Percentiles rank a stretch among this genome's conserved stretches.
These are phyloP conservation scores for Fusarium avenaceum DNA, from an alignment of 2,329 filamentous ascomycete genomes.

Conservation along the genomic window DNA sequence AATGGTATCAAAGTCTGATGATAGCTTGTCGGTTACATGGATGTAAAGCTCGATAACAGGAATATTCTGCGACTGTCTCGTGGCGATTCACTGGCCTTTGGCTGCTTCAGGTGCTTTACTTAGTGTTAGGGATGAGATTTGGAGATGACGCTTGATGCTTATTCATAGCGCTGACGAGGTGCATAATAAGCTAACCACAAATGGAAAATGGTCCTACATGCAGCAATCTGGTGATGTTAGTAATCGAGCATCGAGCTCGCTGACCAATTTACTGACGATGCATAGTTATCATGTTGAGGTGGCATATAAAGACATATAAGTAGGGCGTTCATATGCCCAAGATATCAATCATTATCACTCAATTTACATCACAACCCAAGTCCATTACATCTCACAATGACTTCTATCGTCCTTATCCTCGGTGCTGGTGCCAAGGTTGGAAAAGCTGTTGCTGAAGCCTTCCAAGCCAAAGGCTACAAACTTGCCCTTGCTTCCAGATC, in stretches of 20 bases:
- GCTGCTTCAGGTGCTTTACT: no score
- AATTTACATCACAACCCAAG: neutral
- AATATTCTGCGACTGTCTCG: no score
- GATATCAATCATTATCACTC: no score
- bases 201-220: neutral
- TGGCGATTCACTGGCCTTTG: no score
- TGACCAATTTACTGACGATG: conserved; percentile 9
- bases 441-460: conserved; percentile 17
- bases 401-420: conserved; percentile 14
- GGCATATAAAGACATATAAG: neutral
- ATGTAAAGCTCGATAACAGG: no score
- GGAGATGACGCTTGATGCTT: neutral
- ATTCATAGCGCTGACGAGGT: neutral
- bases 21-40: no score
- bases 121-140: neutral
- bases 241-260: conserved; percentile 5
- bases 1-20: no score
- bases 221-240: neutral
- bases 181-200: neutral
- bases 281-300: neutral
- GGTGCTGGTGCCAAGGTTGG: conserved; percentile 28
- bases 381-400: neutral
- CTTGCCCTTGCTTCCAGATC: conserved; percentile 14
- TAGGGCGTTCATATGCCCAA: no score
- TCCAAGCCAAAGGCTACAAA: conserved; percentile 20